Evolutionary conservation across 2,329 filamentous ascomycete species (phyloP).

Genomic region (Calonectria hongkongensis): DNA sequence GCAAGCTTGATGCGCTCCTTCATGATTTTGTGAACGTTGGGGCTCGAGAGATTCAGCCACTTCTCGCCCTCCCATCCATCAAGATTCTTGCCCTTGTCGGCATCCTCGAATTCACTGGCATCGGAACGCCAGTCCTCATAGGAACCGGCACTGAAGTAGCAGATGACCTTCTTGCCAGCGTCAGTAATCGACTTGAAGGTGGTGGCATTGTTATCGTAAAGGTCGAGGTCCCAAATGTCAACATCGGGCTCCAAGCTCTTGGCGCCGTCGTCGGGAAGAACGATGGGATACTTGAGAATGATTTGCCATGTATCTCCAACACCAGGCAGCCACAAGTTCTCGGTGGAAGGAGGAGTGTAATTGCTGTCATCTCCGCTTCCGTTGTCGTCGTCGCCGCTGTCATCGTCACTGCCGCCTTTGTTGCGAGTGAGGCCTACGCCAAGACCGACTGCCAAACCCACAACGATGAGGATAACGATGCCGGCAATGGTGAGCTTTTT

Average conservation of each 20-base stretch:
- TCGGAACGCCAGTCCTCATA: conserved; percentile 80
- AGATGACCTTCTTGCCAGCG: conserved; percentile 78
- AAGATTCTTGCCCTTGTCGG: conserved; percentile 75
- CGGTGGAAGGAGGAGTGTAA: conserved; percentile 50
- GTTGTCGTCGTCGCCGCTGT: conserved; percentile 36
- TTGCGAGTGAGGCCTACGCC: conserved; percentile 71
- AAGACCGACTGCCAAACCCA: conserved; percentile 72
- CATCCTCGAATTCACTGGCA: conserved; percentile 69
- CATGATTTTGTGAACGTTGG: conserved; percentile 80
- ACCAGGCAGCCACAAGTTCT: conserved; percentile 70
- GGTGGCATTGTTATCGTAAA: conserved; percentile 71
- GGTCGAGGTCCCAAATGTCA: conserved; percentile 68
- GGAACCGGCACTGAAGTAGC: conserved; percentile 84
- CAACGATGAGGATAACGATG: conserved; percentile 52
- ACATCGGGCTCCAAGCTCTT: conserved; percentile 65
- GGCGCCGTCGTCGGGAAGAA: conserved; percentile 63
- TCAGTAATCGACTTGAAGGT: conserved; percentile 74
- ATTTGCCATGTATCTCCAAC: conserved; percentile 77
- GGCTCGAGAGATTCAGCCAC: conserved; percentile 78
- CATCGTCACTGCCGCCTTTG: conserved; percentile 47
- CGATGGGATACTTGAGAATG: conserved; percentile 68
- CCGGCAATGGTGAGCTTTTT: conserved; percentile 57
- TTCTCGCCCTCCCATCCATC: conserved; percentile 80
- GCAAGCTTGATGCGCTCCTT: conserved; percentile 75
- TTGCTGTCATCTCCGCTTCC: conserved; percentile 46